phyloP scores from a whole-genome alignment of 257 asterid genomes.

The Solanum acaule region DNA sequence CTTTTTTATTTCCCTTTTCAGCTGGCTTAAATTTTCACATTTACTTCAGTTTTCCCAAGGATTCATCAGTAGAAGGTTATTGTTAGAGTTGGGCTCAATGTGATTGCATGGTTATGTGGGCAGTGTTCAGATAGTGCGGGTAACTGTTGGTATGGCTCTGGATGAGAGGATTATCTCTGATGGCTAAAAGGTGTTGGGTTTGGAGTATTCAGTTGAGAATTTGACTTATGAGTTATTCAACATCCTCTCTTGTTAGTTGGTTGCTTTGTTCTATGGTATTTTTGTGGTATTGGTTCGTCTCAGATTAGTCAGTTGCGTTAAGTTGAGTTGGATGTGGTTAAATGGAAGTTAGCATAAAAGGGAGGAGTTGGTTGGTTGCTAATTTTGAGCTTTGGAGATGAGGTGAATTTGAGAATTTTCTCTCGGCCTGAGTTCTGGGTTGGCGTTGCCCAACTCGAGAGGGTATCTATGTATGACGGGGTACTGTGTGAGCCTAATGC shows the following conservation, averaged over 20 bases:
- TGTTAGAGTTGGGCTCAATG: not conserved
- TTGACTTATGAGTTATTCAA: not conserved
- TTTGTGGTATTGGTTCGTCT: no score
- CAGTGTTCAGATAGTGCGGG: not conserved
- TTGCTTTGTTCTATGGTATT: not conserved
- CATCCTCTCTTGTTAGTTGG: not conserved
- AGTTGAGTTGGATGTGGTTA: not conserved
- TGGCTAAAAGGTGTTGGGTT: not conserved
- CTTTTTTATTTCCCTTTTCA: no score
- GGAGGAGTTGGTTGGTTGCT: not conserved
- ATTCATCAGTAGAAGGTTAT: not conserved
- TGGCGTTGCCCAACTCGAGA: not conserved
- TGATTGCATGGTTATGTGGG: not conserved
- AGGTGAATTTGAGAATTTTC: not conserved
- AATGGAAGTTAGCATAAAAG: not conserved
- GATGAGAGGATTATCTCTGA: not conserved
- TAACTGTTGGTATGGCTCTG: not conserved
- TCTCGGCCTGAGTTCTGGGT: not conserved
- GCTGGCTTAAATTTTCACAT: no score
- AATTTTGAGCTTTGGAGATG: not conserved
- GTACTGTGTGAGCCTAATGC: not conserved
- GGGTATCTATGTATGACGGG: not conserved
- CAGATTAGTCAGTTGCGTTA: not conserved
- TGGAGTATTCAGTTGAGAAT: not conserved
- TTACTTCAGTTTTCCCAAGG: no score